Base-by-base conservation (phyloP, 139 green algal genomes). In the Prasinococcaceae sp. region DNA sequence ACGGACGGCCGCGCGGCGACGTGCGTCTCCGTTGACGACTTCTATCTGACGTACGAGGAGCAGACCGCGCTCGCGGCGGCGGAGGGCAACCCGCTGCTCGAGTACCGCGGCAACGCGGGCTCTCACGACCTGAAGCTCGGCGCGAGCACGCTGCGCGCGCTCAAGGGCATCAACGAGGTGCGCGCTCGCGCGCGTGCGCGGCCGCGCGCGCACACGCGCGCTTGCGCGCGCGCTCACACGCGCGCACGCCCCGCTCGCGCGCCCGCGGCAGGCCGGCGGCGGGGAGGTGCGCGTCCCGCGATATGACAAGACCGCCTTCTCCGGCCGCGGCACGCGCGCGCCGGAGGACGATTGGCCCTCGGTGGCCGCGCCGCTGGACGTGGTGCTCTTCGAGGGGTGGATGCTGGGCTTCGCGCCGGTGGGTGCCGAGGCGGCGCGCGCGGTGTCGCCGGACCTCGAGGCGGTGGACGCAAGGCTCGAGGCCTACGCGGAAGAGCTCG, bases 341-440 rank as follows among this genome's bases (percentile, higher is more conserved):
- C 76, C 78, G 0, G 60, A 70, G 12, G 42, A 53, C 19, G 36
- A 3, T 27, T 78, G 70, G 70, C 41, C 47, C 6, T 16, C 19
- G 23, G 79, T 89, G 3, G 23, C 58, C n/a, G 81, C 72, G 3
- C 80, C 82, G 0, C 43, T 94, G 41, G 70, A 92, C 20, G 63
- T 95, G 8, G 77, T 98, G 1, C 76, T 99, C 0, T 90, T 96
- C 55, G 90, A 99, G 72, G 90, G 90, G n/a, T 98, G 90, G 90
- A 98, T 96, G 86, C 70, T 83, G 14, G 86, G 90, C 47, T 73
- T 69, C 47, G 8, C 25, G 23, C 69, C 84, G 0, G 27, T 87
- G 2, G 22, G 36, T 0, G 44, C 64, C 2, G 64, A 68, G 6
- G 40, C 4, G 60, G 63, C 42, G 70, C 63, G 0, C 50, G 66